These are phyloP conservation scores for Trichoderma virens DNA, from an alignment of 495 filamentous ascomycete species.

Conservation along the genomic window DNA sequence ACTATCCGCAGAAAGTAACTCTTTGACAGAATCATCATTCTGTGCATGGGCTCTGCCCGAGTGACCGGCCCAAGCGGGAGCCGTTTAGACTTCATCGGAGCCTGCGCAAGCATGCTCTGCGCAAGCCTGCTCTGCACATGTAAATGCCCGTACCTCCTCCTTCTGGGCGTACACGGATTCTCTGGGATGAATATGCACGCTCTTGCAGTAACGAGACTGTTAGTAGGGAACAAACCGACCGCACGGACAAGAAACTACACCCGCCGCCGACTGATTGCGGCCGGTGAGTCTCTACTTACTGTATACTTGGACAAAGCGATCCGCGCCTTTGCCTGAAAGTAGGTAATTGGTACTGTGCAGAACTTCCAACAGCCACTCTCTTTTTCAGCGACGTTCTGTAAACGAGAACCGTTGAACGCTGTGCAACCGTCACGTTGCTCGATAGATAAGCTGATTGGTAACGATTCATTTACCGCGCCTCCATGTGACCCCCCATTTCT, in stretches of 20 bases:
- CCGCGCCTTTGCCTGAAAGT: background rate
- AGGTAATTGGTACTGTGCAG: background rate
- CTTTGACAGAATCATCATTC: background rate
- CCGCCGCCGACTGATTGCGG: no score
- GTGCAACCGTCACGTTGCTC: slow-evolving; percentile 10
- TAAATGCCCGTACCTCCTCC: no score
- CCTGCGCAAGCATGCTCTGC: background rate
- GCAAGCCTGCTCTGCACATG: background rate
- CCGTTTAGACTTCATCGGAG: background rate
- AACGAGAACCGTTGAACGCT: background rate
- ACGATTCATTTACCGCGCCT: background rate
- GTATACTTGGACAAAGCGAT: no score
- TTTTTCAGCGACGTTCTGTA: background rate
- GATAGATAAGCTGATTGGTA: slow-evolving; percentile 8
- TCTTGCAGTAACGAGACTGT: no score
- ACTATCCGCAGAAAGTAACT: background rate
- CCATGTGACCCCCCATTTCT: slow-evolving; percentile 3
- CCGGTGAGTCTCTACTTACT: no score
- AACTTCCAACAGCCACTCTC: background rate
- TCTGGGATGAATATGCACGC: no score
- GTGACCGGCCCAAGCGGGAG: background rate
- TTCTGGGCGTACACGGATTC: no score
- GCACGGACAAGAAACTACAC: no score
- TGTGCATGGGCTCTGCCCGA: background rate
- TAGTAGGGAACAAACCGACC: no score